A percentile compares a stretch with the other conserved stretches of the same genome.
Conservation (phyloP, 192 early-diverging fungal species). For the Podochytrium sp. region DNA sequence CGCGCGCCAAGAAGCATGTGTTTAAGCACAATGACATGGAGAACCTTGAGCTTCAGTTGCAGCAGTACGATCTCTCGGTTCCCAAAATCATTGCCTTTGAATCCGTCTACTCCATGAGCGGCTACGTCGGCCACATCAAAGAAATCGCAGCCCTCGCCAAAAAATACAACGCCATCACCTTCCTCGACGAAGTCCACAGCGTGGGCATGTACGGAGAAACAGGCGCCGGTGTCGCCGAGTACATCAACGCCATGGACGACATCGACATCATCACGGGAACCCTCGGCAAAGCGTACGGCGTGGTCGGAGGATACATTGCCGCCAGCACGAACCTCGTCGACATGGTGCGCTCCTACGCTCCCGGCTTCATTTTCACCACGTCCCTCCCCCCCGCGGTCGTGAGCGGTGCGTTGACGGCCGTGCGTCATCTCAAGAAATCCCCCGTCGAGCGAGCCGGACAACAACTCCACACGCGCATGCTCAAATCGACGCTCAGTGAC, state of each 20-base stretch:
- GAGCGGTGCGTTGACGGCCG: constrained; percentile 88
- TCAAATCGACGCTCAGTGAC: constrained; percentile 80
- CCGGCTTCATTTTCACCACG: constrained; percentile 99
- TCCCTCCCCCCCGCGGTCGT: constrained; percentile 94
- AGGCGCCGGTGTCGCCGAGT: constrained; percentile 94
- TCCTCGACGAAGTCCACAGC: constrained; percentile 94
- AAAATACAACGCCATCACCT: constrained; percentile 96
- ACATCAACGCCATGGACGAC: constrained; percentile 86
- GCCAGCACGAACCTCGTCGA: constrained; percentile 85
- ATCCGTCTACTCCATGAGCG: constrained; percentile 96
- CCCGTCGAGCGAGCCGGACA: constrained; percentile 86
- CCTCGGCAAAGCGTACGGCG: constrained; percentile 94
- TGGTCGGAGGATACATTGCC: constrained; percentile 97
- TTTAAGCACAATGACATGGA: constrained; percentile 91
- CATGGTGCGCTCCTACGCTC: constrained; percentile 95
- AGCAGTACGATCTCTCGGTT: constrained; percentile 73
- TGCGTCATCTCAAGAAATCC: constrained; percentile 89
- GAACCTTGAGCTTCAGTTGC: constrained; percentile 84
- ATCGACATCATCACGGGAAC: constrained; percentile 96
- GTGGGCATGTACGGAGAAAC: constrained; percentile 97
- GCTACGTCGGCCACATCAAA: constrained; percentile 88
- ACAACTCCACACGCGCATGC: constrained; percentile 87
- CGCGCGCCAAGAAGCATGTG: constrained; percentile 81
- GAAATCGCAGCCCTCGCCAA: constrained; percentile 86
- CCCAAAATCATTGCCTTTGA: constrained; percentile 97